Evolutionary conservation across 805 yeast genomes (phyloP), one percentile per base, ranked within the genome.

Genomic region (Diddensiella transvaalensis): DNA sequence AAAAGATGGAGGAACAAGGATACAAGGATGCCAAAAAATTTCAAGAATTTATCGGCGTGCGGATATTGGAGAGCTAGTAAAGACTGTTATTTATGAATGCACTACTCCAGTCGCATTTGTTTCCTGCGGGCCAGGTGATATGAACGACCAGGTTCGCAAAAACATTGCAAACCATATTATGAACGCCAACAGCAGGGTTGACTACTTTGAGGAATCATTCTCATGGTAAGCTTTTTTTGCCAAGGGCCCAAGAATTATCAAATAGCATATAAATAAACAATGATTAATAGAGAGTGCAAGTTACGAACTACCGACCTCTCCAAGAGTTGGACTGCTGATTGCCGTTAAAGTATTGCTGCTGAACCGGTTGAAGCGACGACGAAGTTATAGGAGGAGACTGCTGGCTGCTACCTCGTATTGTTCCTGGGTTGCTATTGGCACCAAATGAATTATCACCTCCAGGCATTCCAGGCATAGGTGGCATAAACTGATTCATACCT

Each of bases 131-230:
- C 85, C 82, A 43, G 74, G 78, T 30, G 47, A 61, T 3, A 74
- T 82, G 75, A 80, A 73, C 54, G 89, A 82, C 58, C 72, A 67
- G 2, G 55, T 80, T 18, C 74, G 90, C 57, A 61, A 68, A 32
- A 61, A 73, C 3, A 74, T 82, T 4, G 70, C 75, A 0, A 54
- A 66, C 13, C 64, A 71, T 35, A 61, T 83, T 24, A 64, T 64
- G 11, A 53, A 63, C 22, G 66, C 72, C 22, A 64, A 68, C 2
- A 69, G 74, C 42, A 68, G 83, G 44, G 74, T 85, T 15, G 87
- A 83, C 49, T 79, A 79, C 60, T 78, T 71, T 61, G 93, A 86
- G 60, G 88, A 84, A 62, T 68, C 82, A 41, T 87, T 83, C 65
- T 70, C 75, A 11, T 85, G 91, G 91, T 79, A 60, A 22, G n/a